Conservation (phyloP, 2,329 filamentous ascomycete genomes). For the Dissoconium aciculare region DNA sequence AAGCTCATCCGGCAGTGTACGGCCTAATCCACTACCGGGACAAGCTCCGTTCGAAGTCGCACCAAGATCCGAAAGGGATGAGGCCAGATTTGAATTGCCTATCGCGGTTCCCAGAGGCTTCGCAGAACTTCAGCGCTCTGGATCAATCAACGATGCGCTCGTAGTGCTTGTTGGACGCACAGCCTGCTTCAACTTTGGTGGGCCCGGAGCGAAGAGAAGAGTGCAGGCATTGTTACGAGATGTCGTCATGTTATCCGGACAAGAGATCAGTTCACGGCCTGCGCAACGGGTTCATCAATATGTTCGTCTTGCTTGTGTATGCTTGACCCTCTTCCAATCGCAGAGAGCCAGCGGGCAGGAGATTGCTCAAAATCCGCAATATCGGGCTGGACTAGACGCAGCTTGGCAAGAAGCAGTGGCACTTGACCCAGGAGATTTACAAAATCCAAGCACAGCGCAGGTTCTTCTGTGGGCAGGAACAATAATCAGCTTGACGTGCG, state of each 20-base stretch:
- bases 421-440: constrained; percentile 17
- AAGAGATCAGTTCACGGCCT: constrained; percentile 5
- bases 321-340: constrained; percentile 22
- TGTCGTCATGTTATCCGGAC: constrained; percentile 15
- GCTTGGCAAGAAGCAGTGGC: constrained; percentile 20
- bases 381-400: constrained; percentile 18
- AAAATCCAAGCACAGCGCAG: constrained; percentile 20
- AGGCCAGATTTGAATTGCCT: too few species aligned
- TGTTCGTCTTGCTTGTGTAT: constrained; percentile 21
- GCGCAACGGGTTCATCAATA: constrained; percentile 20
- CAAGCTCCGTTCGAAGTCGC: too few species aligned
- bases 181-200: constrained; percentile 22
- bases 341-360: constrained; percentile 17
- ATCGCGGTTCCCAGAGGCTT: constrained; percentile 23
- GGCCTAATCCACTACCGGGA: too few species aligned
- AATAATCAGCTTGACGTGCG: constrained; percentile 23
- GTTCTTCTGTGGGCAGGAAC: constrained; percentile 22
- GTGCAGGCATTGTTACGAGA: constrained; percentile 21
- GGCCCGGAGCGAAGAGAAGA: constrained; percentile 18
- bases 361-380: constrained; percentile 18
- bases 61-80: too few species aligned
- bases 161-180: constrained; percentile 19
- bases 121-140: constrained; percentile 15
- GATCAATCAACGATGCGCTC: constrained; percentile 17
- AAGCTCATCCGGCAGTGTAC: too few species aligned